Conservation (phyloP, 208 protist genomes). For the Naegleria lovaniensis region DNA sequence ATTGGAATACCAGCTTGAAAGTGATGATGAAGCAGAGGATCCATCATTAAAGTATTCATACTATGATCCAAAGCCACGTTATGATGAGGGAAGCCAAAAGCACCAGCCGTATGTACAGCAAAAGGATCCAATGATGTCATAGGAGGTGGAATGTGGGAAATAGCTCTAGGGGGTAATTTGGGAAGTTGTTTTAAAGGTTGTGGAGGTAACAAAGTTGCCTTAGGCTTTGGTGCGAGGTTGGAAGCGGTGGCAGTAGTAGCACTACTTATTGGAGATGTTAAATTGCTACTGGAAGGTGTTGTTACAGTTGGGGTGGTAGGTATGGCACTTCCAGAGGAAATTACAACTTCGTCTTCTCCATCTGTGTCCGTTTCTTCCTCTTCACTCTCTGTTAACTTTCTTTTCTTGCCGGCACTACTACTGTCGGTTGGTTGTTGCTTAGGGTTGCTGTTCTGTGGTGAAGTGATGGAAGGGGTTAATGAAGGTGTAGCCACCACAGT, state of each 20-base stretch:
- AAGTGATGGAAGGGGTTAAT: too few relatives aligned
- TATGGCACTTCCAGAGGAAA: not conserved
- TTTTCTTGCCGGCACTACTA: not conserved
- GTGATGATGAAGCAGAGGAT: not conserved
- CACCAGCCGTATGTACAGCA: not conserved
- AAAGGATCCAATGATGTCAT: not conserved
- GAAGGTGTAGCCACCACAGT: too few relatives aligned
- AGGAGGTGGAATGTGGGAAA: not conserved
- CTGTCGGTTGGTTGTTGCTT: not conserved
- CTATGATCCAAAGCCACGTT: not conserved
- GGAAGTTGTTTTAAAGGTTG: not conserved
- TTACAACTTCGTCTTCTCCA: not conserved
- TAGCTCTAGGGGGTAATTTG: not conserved
- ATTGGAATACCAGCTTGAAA: not conserved
- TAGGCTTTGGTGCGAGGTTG: not conserved
- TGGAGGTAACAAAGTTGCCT: not conserved
- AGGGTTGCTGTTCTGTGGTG: not conserved
- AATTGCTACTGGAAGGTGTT: not conserved
- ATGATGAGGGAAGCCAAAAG: not conserved
- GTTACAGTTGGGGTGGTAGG: not conserved
- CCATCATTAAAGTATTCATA: not conserved
- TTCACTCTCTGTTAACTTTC: not conserved
- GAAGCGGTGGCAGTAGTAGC: not conserved
- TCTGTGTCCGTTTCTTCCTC: not conserved
- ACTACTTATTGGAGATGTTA: not conserved